phyloP scores from a whole-genome alignment of 176 grass and related monocot genomes.

The Musa beccarii region DNA sequence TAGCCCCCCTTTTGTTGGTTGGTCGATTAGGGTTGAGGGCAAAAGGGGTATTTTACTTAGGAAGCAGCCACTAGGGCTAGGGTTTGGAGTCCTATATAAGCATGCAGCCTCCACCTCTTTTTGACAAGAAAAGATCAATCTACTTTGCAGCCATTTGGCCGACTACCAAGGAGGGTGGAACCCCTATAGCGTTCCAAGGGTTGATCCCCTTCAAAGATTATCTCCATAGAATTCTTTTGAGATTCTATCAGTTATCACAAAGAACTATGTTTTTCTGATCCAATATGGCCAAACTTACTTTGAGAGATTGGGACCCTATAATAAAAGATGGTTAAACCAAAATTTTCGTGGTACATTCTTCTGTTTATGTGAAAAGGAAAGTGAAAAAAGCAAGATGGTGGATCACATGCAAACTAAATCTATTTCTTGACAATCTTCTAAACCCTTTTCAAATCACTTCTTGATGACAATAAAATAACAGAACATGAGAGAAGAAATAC shows the following conservation, averaged over 20 bases:
- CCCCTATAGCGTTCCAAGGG: no score
- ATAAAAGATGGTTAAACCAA: background rate
- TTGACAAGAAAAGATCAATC: no score
- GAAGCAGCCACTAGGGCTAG: no score
- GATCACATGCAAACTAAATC: background rate
- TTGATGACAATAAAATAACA: conserved; percentile 33
- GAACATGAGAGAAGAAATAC: conserved; percentile 14
- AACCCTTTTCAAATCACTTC: background rate
- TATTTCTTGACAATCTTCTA: background rate
- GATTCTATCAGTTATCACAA: background rate
- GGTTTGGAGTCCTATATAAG: no score
- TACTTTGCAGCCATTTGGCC: no score
- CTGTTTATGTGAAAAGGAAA: background rate
- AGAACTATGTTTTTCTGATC: background rate
- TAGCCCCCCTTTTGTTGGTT: no score
- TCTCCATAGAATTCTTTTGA: no score
- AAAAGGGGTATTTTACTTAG: no score
- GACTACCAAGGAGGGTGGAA: no score
- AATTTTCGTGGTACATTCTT: background rate
- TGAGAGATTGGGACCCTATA: background rate
- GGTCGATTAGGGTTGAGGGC: no score
- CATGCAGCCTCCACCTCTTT: no score
- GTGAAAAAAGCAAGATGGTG: background rate
- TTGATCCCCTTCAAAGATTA: no score
- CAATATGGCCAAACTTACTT: background rate